These are phyloP conservation scores for Podaxis carcinomalis DNA, from an alignment of 768 basidiomycete genomes.

Conservation along the genomic window DNA sequence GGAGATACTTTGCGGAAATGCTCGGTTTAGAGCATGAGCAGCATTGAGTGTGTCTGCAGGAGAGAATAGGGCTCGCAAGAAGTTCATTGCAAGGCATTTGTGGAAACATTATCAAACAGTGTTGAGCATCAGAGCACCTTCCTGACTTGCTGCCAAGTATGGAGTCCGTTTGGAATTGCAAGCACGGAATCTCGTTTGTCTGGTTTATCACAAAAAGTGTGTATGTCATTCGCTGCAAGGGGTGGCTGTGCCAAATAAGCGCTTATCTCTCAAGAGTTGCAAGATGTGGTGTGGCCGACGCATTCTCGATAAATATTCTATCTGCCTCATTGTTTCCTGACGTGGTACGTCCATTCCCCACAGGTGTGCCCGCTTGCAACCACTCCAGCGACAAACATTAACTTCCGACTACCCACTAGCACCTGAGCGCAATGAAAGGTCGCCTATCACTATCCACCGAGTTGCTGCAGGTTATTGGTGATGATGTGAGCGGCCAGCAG, in stretches of 20 bases:
- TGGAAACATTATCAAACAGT: too few relatives aligned
- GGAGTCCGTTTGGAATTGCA: too few relatives aligned
- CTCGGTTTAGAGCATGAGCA: too few relatives aligned
- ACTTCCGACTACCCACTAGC: background rate
- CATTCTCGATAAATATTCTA: background rate
- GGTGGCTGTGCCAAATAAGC: background rate
- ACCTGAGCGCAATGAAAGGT: background rate
- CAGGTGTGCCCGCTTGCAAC: background rate
- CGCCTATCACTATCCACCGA: slow-evolving; percentile 2
- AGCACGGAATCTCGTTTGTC: too few relatives aligned
- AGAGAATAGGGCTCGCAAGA: too few relatives aligned
- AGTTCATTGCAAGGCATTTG: too few relatives aligned
- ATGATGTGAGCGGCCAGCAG: background rate
- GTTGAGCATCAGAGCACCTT: too few relatives aligned
- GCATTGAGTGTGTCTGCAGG: too few relatives aligned
- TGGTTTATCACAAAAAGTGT: too few relatives aligned
- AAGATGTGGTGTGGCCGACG: background rate
- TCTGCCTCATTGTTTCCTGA: background rate
- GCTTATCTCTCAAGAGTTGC: background rate
- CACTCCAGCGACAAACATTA: background rate
- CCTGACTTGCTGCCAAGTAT: too few relatives aligned
- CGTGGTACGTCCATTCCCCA: background rate
- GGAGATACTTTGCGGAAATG: too few relatives aligned
- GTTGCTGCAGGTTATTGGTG: slow-evolving; percentile 2
- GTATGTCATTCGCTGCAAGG: background rate